Conservation (phyloP, 2,329 filamentous ascomycete species). For the Ophiosphaerella herpotricha region DNA sequence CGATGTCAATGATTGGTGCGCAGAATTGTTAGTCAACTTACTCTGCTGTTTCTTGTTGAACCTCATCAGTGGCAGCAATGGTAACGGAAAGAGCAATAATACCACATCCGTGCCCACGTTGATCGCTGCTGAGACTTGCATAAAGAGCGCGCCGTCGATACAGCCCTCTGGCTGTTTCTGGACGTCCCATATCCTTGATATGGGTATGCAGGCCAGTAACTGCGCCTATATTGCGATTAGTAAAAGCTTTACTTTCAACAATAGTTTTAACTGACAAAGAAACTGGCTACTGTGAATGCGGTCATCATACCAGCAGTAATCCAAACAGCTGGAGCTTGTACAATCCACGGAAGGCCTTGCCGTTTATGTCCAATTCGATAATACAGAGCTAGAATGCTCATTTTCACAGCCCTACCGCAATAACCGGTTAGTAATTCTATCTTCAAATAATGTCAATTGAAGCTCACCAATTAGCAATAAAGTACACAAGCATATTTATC, state of each 20-base stretch:
- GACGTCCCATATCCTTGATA: conserved; percentile 27
- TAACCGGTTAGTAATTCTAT: too few species aligned
- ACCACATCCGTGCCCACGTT: conserved; percentile 31
- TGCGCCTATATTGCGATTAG: conserved; percentile 16
- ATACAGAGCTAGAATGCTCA: conserved; percentile 36
- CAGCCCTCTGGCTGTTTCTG: conserved; percentile 18
- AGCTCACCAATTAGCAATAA: conserved; percentile 30
- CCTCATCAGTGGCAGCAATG: conserved; percentile 26
- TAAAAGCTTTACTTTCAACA: background rate
- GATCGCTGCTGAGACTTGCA: conserved; percentile 26
- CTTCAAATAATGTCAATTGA: background rate
- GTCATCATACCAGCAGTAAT: conserved; percentile 24
- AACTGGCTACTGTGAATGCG: conserved; percentile 23
- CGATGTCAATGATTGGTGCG: background rate
- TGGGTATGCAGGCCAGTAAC: conserved; percentile 26
- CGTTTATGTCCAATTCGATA: conserved; percentile 32
- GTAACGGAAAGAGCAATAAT: conserved; percentile 29
- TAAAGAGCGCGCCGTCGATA: conserved; percentile 23
- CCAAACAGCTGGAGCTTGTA: conserved; percentile 28
- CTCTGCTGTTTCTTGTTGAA: conserved; percentile 33
- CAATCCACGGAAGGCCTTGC: conserved; percentile 27
- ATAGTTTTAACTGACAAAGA: conserved; percentile 19
- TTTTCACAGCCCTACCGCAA: conserved; percentile 32
- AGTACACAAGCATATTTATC: conserved; percentile 34
- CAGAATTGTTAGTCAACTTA: conserved; percentile 6